phyloP scores from a whole-genome alignment of 352 stramenopile genomes.

The Phytophthora boehmeriae region DNA sequence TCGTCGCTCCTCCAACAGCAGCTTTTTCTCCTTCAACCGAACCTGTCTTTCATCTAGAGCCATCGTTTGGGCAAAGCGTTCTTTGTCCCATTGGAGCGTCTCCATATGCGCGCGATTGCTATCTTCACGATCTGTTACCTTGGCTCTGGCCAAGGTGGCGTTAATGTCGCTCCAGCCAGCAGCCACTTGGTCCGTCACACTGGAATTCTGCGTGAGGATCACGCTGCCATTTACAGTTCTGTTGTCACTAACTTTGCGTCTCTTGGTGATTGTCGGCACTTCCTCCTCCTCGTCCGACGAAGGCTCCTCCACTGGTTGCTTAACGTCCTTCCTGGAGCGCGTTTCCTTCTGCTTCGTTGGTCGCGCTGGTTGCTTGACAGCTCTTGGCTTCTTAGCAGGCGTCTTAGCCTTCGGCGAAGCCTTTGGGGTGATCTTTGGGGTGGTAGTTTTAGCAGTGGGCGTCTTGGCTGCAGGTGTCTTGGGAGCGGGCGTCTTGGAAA shows the following conservation, averaged over 20 bases:
- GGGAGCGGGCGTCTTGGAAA: background rate
- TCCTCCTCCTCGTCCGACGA: background rate
- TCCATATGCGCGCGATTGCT: background rate
- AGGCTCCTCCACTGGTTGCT: background rate
- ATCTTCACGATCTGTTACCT: background rate
- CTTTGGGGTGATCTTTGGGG: too few species aligned
- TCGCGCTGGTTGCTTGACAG: background rate
- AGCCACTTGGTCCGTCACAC: background rate
- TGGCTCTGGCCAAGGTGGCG: background rate
- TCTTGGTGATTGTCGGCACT: background rate
- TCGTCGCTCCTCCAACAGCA: background rate
- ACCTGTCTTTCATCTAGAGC: background rate
- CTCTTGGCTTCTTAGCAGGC: background rate
- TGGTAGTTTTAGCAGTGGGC: background rate
- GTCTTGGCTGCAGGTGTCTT: conserved; percentile 1
- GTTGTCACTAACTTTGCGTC: background rate
- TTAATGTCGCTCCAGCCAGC: background rate
- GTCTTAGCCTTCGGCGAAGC: background rate
- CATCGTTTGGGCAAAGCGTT: background rate
- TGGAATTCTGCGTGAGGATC: background rate
- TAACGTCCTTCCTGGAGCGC: background rate
- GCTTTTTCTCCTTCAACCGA: background rate
- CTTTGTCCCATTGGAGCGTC: conserved; percentile 2
- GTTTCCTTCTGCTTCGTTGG: background rate
- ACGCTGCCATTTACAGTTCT: background rate